Percentiles rank a stretch among this genome's conserved stretches.
Evolutionary conservation across 257 asterid genomes (phyloP).

Genomic region (Lycium barbarum): DNA sequence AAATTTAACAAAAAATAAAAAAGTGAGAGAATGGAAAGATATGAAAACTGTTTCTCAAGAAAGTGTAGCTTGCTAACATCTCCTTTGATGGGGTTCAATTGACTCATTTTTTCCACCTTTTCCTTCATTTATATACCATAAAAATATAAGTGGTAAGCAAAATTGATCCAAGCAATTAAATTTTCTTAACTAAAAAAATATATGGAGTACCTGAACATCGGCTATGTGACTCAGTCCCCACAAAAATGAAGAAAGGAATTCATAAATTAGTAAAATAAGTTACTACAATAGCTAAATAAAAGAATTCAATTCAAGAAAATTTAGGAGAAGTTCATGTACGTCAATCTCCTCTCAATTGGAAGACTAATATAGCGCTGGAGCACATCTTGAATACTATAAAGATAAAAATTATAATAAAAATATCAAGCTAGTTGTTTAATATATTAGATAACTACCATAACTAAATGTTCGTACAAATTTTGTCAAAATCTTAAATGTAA

Average conservation of each 20-base stretch:
- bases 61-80: constrained; percentile 50
- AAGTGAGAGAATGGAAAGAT: not conserved
- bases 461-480: not conserved
- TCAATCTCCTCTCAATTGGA: constrained; percentile 51
- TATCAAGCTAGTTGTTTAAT: not conserved
- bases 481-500: not conserved
- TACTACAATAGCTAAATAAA: not conserved
- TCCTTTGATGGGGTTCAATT: constrained; percentile 48
- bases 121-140: constrained; percentile 41
- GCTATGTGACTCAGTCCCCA: constrained; percentile 45
- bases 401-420: not conserved
- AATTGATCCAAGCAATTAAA: not conserved
- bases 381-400: constrained; percentile 58
- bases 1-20: not conserved
- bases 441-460: not conserved
- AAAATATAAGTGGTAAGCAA: not conserved
- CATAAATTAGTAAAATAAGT: not conserved
- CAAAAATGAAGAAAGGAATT: not conserved
- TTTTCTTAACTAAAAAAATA: not conserved
- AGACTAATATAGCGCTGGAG: constrained; percentile 48
- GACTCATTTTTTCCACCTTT: constrained; percentile 54
- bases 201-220: constrained; percentile 57
- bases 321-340: constrained; percentile 32
- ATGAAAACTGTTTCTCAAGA: constrained; percentile 60
- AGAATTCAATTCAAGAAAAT: too few species aligned